phyloP scores from a whole-genome alignment of 768 basidiomycete species.

The Xerocomellus amylosporus region DNA sequence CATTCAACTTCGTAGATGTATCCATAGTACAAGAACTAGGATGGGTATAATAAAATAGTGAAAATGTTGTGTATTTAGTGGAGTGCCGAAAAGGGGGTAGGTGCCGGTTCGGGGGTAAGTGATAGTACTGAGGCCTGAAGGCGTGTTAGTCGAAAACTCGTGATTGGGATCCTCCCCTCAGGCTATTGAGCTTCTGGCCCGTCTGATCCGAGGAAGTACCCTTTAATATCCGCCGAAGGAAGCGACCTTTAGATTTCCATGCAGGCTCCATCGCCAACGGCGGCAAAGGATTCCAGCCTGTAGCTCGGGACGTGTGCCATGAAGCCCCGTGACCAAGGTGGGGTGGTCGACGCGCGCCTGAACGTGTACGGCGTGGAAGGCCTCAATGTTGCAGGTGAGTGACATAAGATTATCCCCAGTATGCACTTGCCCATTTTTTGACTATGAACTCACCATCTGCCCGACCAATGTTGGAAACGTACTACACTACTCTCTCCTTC shows the following conservation, averaged over 20 bases:
- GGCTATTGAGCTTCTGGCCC: too few species aligned
- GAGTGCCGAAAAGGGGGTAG: background rate
- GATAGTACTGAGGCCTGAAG: too few species aligned
- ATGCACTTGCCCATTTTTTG: background rate
- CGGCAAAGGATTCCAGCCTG: too few species aligned
- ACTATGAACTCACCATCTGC: slow-evolving; percentile 17
- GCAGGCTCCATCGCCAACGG: too few species aligned
- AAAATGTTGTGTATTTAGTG: background rate
- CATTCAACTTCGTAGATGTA: background rate
- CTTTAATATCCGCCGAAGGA: too few species aligned
- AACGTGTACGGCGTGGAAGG: slow-evolving; percentile 61
- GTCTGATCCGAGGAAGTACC: too few species aligned
- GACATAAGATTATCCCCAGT: background rate
- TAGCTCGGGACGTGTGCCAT: slow-evolving; percentile 68
- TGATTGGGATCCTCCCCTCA: too few species aligned
- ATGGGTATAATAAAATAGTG: background rate
- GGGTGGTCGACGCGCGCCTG: slow-evolving; percentile 59
- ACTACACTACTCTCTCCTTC: background rate
- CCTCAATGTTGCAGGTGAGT: slow-evolving; percentile 58
- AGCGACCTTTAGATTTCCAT: too few species aligned
- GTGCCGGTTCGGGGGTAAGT: too few species aligned
- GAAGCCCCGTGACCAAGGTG: slow-evolving; percentile 56
- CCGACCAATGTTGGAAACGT: slow-evolving; percentile 26
- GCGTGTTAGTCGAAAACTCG: too few species aligned
- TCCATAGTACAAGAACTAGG: background rate